phyloP scores from a whole-genome alignment of 306 rosid species.

The Malus domestica region ASM211411v1 NC_041805.1:28374501-28375000 shows the following conservation, averaged over 20 bases:
- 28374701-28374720: constrained; percentile 6
- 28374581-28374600: constrained; percentile 16
- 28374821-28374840: constrained; percentile 16
- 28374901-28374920: not conserved
- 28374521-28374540: constrained; percentile 2
- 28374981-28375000: constrained; percentile 29
- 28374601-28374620: constrained; percentile 16
- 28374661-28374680: constrained; percentile 13
- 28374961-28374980: constrained; percentile 7
- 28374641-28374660: constrained; percentile 19
- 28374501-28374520: not conserved
- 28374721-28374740: constrained; percentile 8
- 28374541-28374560: constrained; percentile 9
- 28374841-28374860: not conserved
- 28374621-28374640: constrained; percentile 21
- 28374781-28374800: constrained; percentile 23
- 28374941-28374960: not conserved
- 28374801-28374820: constrained; percentile 10
- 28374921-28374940: constrained; percentile 9
- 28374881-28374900: not conserved
- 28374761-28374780: constrained; percentile 17
- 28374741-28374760: constrained; percentile 13
- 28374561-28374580: constrained; percentile 1
- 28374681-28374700: constrained; percentile 23
- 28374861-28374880: not conserved